Evolutionary conservation across 345 rosid genomes (phyloP).

Genomic region (Geranium rotundifolium): DNA sequence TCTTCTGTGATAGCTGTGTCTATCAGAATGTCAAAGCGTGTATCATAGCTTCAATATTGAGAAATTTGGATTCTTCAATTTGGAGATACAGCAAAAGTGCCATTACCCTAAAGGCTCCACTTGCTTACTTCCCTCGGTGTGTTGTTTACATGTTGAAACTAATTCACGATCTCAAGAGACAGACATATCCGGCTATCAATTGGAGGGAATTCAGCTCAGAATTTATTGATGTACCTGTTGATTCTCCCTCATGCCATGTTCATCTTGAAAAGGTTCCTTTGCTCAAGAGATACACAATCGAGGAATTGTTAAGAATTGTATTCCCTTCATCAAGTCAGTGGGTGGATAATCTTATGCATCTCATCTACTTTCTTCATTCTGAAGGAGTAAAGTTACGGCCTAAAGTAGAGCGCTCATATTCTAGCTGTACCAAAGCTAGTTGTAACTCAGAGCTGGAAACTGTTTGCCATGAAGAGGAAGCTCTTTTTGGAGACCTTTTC

Average conservation of each 20-base stretch:
- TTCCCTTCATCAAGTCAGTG: slow-evolving; percentile 68
- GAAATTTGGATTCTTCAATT: slow-evolving; percentile 50
- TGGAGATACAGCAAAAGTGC: slow-evolving; percentile 60
- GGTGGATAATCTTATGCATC: slow-evolving; percentile 70
- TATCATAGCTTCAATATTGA: slow-evolving; percentile 57
- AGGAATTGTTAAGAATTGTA: slow-evolving; percentile 53
- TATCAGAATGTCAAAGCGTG: slow-evolving; percentile 63
- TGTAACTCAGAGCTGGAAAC: slow-evolving; percentile 63
- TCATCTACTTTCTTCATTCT: slow-evolving; percentile 49
- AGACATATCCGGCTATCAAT: slow-evolving; percentile 35
- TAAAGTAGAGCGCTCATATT: slow-evolving; percentile 53
- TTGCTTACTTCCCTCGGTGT: slow-evolving; percentile 68
- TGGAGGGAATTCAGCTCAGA: slow-evolving; percentile 35
- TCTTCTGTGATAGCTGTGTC: slow-evolving; percentile 47
- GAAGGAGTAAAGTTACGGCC: slow-evolving; percentile 73
- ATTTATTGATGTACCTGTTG: slow-evolving; percentile 19
- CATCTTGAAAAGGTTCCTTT: slow-evolving; percentile 50
- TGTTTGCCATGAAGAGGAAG: slow-evolving; percentile 86
- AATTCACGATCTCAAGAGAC: slow-evolving; percentile 62
- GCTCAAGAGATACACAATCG: slow-evolving; percentile 42
- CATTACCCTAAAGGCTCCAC: slow-evolving; percentile 43
- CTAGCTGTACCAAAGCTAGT: slow-evolving; percentile 45
- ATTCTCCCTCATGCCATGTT: slow-evolving; percentile 39
- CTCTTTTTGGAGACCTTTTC: slow-evolving; percentile 90
- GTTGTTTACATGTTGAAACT: slow-evolving; percentile 52